Conservation (phyloP, 306 rosid genomes). For the Malus fusca region DNA sequence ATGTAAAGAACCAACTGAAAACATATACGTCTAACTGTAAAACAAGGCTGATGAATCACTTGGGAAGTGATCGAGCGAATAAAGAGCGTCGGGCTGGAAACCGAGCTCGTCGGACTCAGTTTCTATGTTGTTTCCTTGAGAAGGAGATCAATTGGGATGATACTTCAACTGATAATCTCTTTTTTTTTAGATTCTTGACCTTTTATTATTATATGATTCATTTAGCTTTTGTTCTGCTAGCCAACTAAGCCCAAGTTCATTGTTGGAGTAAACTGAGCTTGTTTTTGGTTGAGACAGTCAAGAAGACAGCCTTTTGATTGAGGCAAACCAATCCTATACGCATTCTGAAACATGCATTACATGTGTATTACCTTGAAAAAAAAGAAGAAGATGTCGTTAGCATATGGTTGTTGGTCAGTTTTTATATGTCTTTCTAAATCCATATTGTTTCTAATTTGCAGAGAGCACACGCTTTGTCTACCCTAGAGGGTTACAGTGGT, state of each 20-base stretch:
- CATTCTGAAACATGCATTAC: background rate
- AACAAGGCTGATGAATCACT: too few relatives aligned
- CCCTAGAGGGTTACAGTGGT: slow-evolving; percentile 88
- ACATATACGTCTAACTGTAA: too few relatives aligned
- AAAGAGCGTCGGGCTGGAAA: too few relatives aligned
- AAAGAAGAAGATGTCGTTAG: background rate
- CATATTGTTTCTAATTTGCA: slow-evolving; percentile 26
- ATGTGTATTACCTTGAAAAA: background rate
- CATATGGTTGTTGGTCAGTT: background rate
- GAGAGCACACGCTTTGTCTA: slow-evolving; percentile 70
- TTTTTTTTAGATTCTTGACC: background rate
- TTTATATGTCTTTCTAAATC: slow-evolving; percentile 1
- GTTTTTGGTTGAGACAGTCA: background rate
- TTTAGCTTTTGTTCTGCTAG: background rate
- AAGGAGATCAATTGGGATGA: too few relatives aligned
- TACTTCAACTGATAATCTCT: too few relatives aligned
- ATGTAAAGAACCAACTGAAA: too few relatives aligned
- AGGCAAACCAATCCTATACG: background rate
- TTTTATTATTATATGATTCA: background rate
- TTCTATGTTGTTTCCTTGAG: too few relatives aligned
- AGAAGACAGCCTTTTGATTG: background rate
- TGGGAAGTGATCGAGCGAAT: too few relatives aligned
- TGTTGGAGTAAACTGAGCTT: background rate
- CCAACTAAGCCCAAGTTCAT: background rate
- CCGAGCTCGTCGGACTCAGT: too few relatives aligned